These are phyloP conservation scores for Brasilioporus rufonigricans DNA, from an alignment of 768 basidiomycete species.

Conservation along the genomic window DNA sequence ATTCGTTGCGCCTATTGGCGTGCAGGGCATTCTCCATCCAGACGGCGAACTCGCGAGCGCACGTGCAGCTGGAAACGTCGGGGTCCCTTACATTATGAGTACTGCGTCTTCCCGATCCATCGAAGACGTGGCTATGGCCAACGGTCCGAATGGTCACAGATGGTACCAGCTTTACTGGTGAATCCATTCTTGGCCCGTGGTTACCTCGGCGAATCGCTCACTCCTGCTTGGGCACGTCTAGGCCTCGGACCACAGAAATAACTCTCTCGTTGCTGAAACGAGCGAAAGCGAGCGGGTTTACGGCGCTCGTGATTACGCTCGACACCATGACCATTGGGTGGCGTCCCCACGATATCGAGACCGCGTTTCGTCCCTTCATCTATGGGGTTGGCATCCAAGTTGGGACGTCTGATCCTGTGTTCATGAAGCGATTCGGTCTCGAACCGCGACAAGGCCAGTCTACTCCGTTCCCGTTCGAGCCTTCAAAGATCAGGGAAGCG, in stretches of 20 bases:
- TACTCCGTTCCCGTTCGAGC: conserved; percentile 59
- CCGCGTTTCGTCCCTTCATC: conserved; percentile 61
- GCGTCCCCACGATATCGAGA: conserved; percentile 72
- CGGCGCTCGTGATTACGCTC: too few species aligned
- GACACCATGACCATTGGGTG: too few species aligned
- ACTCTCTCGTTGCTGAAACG: conserved; percentile 64
- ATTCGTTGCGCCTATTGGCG: conserved; percentile 72
- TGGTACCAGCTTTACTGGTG: conserved; percentile 88
- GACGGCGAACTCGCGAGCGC: conserved; percentile 74
- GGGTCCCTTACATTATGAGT: conserved; percentile 72
- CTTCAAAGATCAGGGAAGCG: conserved; percentile 41
- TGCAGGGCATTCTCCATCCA: conserved; percentile 69
- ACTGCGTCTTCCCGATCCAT: conserved; percentile 71
- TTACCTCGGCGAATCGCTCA: too few species aligned
- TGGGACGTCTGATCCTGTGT: too few species aligned
- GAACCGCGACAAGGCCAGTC: conserved; percentile 35
- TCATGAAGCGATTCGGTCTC: too few species aligned
- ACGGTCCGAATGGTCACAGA: conserved; percentile 55
- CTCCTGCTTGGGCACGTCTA: too few species aligned
- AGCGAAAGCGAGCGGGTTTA: conserved; percentile 64
- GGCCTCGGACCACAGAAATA: conserved; percentile 40
- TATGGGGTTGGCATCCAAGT: conserved; percentile 64
- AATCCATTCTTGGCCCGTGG: too few species aligned
- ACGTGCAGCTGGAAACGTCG: conserved; percentile 57
- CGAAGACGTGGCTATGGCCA: conserved; percentile 74